Evolutionary conservation across 2,329 filamentous ascomycete genomes (phyloP).

Genomic region (Coniochaeta hoffmannii): DNA sequence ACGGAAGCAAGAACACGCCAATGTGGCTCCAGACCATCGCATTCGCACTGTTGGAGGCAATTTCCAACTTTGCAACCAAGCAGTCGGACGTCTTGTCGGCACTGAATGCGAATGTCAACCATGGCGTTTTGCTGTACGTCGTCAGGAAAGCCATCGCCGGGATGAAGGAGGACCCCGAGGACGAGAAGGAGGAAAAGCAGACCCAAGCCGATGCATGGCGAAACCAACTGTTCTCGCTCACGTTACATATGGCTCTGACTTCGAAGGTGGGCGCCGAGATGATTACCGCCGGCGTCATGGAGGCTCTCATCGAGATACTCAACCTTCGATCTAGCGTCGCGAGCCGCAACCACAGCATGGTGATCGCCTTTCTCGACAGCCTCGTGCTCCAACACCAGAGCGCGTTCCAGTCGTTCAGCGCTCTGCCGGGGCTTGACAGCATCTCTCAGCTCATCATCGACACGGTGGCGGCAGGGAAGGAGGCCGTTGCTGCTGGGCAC

Average conservation of each 20-base stretch:
- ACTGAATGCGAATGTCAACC: conserved; percentile 92
- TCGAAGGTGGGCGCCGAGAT: conserved; percentile 73
- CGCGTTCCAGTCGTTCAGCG: conserved; percentile 76
- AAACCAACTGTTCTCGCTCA: conserved; percentile 79
- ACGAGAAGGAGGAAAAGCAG: conserved; percentile 50
- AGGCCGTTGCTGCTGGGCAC: conserved; percentile 57
- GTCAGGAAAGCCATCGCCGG: conserved; percentile 84
- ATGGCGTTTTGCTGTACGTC: conserved; percentile 89
- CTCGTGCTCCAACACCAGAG: conserved; percentile 80
- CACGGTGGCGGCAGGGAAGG: conserved; percentile 64
- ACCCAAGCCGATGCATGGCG: conserved; percentile 82
- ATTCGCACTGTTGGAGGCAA: conserved; percentile 74
- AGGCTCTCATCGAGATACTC: conserved; percentile 82
- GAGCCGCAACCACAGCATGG: conserved; percentile 73
- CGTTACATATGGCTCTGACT: conserved; percentile 70
- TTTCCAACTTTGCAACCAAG: conserved; percentile 71
- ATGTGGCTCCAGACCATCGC: conserved; percentile 75
- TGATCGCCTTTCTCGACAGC: conserved; percentile 81
- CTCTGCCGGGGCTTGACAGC: conserved; percentile 77
- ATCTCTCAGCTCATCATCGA: conserved; percentile 80
- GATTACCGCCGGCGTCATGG: conserved; percentile 81
- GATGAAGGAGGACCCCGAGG: conserved; percentile 51
- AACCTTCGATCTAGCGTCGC: conserved; percentile 75
- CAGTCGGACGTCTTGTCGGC: conserved; percentile 78
- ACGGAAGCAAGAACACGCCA: conserved; percentile 61